phyloP scores from a whole-genome alignment of 192 early-diverging fungal species.

The Linnemannia hyalina region DNA sequence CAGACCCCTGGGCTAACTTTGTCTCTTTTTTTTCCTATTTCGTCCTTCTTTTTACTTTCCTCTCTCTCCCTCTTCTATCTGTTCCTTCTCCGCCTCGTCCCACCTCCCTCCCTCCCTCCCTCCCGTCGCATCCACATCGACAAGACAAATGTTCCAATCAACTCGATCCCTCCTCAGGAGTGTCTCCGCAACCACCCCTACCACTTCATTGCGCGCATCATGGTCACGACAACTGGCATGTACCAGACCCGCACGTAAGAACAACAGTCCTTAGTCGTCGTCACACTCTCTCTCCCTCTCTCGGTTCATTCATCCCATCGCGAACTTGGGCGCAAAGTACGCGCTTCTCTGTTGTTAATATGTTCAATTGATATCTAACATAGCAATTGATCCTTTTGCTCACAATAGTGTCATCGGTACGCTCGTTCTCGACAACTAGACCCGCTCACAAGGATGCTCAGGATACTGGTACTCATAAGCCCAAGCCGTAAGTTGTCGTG shows the following conservation, averaged over 20 bases:
- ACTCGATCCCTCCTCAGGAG: constrained; percentile 18
- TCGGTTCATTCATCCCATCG: not conserved
- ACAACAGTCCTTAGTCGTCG: not conserved
- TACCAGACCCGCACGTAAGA: constrained; percentile 32
- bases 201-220: constrained; percentile 6
- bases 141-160: constrained; percentile 34
- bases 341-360: not conserved
- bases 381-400: not conserved
- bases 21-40: not conserved
- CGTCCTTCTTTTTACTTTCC: not conserved
- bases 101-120: not conserved
- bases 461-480: not conserved
- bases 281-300: not conserved
- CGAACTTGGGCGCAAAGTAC: not conserved
- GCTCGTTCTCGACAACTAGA: constrained; percentile 22
- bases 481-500: constrained; percentile 37
- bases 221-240: constrained; percentile 3
- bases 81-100: not conserved
- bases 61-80: not conserved
- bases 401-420: constrained; percentile 15
- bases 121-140: not conserved
- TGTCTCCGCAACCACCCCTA: not conserved
- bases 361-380: not conserved
- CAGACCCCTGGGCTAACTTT: not conserved
- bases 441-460: constrained; percentile 19